These are phyloP conservation scores for Aspergillus nanangensis DNA, from an alignment of 495 filamentous ascomycete genomes.

Conservation along the genomic window DNA sequence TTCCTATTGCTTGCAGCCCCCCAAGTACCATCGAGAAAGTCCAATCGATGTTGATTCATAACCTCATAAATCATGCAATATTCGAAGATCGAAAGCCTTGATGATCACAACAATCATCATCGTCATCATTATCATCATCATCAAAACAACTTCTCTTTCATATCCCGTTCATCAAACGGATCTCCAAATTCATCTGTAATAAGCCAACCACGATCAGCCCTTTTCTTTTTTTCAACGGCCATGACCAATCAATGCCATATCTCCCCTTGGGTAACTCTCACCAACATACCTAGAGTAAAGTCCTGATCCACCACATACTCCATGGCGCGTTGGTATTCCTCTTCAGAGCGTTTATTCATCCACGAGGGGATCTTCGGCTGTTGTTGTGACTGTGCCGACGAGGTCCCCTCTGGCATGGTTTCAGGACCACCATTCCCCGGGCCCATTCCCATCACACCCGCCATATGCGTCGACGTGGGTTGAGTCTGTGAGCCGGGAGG, in stretches of 20 bases:
- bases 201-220: neutral
- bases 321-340: slow-evolving; percentile 54
- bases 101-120: too few relatives aligned
- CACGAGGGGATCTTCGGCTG: slow-evolving; percentile 34
- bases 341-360: slow-evolving; percentile 55
- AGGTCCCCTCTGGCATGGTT: too few relatives aligned
- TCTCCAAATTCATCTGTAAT: slow-evolving; percentile 49
- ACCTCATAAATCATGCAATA: slow-evolving; percentile 27
- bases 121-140: too few relatives aligned
- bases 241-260: neutral
- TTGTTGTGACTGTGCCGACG: slow-evolving; percentile 7
- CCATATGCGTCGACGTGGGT: slow-evolving; percentile 5
- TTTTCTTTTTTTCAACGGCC: too few relatives aligned
- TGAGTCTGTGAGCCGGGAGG: slow-evolving; percentile 51
- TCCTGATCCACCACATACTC: slow-evolving; percentile 44
- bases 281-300: slow-evolving; percentile 38
- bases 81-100: too few relatives aligned
- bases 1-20: too few relatives aligned
- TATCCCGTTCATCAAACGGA: slow-evolving; percentile 57
- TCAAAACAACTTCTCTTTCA: slow-evolving; percentile 49
- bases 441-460: slow-evolving; percentile 3
- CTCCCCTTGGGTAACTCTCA: neutral
- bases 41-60: too few relatives aligned
- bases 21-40: neutral
- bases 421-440: too few relatives aligned